Evolutionary conservation across 2,329 filamentous ascomycete genomes (phyloP).

Genomic region (Rhynchosporium graminicola): DNA sequence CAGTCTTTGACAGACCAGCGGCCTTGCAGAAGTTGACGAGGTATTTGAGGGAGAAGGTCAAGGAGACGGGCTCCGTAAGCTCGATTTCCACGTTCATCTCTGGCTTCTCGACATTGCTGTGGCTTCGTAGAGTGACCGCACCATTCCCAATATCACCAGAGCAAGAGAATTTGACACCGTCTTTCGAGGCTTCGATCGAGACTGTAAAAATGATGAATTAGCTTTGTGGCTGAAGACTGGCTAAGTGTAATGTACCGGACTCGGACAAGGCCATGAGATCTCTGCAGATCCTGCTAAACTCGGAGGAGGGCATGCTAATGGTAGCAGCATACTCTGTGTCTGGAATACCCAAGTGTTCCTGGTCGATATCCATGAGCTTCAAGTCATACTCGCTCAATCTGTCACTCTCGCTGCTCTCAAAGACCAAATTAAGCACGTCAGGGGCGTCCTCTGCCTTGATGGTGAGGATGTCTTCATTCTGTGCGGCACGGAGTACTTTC

Average conservation of each 20-base stretch:
- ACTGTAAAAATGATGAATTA: constrained; percentile 55
- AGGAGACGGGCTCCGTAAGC: constrained; percentile 85
- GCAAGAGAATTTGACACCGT: constrained; percentile 94
- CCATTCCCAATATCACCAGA: constrained; percentile 95
- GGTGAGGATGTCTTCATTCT: constrained; percentile 92
- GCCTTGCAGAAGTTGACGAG: constrained; percentile 99
- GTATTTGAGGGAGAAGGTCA: constrained; percentile 99
- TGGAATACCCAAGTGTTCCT: constrained; percentile 97
- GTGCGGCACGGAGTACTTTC: constrained; percentile 92
- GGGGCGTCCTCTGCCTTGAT: constrained; percentile 97
- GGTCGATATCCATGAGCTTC: constrained; percentile 99
- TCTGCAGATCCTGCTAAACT: constrained; percentile 94
- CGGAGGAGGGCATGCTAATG: constrained; percentile 81
- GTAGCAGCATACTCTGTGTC: constrained; percentile 98
- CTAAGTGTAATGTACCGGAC: constrained; percentile 67
- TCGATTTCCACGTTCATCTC: constrained; percentile 84
- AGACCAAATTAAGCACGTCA: constrained; percentile 91
- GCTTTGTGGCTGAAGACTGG: neutral
- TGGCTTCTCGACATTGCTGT: constrained; percentile 87
- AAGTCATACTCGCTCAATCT: constrained; percentile 98
- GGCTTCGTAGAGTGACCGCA: constrained; percentile 85
- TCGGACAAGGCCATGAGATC: constrained; percentile 92
- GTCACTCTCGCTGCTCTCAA: constrained; percentile 87
- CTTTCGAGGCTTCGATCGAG: constrained; percentile 93
- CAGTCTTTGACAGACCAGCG: constrained; percentile 73